Evolutionary conservation across 164 flowering plant species (phyloP).

Genomic region (Tetracentron sinense): DNA sequence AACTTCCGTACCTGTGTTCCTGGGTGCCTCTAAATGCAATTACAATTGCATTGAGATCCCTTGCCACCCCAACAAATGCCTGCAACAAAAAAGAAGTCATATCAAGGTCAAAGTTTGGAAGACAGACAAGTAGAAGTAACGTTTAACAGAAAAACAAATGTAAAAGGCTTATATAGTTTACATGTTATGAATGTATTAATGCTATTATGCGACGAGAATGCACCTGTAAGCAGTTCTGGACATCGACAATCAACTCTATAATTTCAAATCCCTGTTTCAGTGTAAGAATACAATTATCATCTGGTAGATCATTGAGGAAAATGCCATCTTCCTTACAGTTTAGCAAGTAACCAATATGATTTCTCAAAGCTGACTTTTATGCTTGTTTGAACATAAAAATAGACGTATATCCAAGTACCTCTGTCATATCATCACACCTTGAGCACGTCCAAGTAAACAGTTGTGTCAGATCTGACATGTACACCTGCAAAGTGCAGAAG

Average conservation of each 20-base stretch:
- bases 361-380: neutral
- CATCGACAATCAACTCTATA: conserved; percentile 83
- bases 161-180: neutral
- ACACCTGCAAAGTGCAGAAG: conserved; percentile 55
- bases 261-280: conserved; percentile 81
- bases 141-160: neutral
- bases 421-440: conserved; percentile 67
- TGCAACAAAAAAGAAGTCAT: conserved; percentile 22
- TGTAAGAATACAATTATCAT: neutral
- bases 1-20: conserved; percentile 60
- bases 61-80: conserved; percentile 92
- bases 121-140: neutral
- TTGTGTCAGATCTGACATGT: conserved; percentile 83
- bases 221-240: conserved; percentile 95
- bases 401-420: conserved; percentile 41
- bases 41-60: conserved; percentile 72
- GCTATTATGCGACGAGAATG: conserved; percentile 4
- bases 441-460: conserved; percentile 95
- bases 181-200: no score
- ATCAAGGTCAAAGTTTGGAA: neutral
- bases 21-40: conserved; percentile 98
- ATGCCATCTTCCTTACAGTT: neutral
- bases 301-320: neutral
- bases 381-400: neutral
- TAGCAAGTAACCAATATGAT: neutral